Percentiles rank a stretch among this genome's conserved stretches.
Conservation (phyloP, 805 yeast genomes). For the Saturnispora ahearnii region DNA sequence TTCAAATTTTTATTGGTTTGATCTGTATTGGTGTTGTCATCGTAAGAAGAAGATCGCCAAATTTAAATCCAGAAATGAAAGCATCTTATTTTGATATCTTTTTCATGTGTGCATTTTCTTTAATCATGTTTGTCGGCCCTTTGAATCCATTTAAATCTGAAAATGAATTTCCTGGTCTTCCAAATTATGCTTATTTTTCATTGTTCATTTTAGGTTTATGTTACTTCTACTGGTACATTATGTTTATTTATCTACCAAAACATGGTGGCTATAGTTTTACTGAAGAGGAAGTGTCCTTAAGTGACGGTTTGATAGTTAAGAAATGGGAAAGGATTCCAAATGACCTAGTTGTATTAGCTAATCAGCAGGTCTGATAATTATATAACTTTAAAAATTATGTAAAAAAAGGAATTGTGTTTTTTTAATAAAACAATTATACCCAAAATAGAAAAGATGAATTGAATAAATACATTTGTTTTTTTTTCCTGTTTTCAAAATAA, state of each 20-base stretch:
- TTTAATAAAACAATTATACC: background rate
- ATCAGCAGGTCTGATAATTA: conserved; percentile 2
- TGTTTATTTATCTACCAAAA: conserved; percentile 42
- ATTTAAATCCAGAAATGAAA: conserved; percentile 40
- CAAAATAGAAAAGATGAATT: background rate
- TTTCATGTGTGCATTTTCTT: conserved; percentile 37
- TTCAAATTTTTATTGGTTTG: conserved; percentile 40
- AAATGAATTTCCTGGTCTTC: conserved; percentile 32
- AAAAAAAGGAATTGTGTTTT: background rate
- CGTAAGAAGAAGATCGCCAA: conserved; percentile 42
- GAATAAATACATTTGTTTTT: background rate
- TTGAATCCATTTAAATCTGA: conserved; percentile 31
- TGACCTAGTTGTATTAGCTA: background rate
- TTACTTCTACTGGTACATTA: conserved; percentile 45
- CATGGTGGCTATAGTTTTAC: conserved; percentile 37
- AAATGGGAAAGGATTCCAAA: conserved; percentile 39
- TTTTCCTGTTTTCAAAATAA: too few species aligned
- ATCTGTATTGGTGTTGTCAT: conserved; percentile 51
- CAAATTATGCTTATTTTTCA: conserved; percentile 42
- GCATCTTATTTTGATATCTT: conserved; percentile 41
- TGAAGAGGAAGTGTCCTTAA: conserved; percentile 32
- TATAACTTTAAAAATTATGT: background rate
- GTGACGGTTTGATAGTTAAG: conserved; percentile 52
- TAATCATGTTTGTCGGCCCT: conserved; percentile 45
- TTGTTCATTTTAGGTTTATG: conserved; percentile 35